Evolutionary conservation across 148 eudicot genomes (phyloP).

Genomic region (Heliosperma pusillum): DNA sequence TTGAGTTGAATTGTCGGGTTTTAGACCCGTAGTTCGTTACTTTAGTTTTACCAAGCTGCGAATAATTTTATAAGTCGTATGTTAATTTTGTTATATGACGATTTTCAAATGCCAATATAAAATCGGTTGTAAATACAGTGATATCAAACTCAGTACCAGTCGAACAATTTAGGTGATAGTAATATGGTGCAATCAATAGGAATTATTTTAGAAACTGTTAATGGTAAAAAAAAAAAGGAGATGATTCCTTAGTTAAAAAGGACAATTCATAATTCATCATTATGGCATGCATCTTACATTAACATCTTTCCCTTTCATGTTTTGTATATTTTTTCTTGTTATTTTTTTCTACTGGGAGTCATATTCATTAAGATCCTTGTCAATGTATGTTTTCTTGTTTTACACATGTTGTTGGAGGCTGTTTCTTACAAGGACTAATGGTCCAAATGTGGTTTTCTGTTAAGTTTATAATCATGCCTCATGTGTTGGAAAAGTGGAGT

Average conservation of each 20-base stretch:
- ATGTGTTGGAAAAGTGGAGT: constrained; percentile 24
- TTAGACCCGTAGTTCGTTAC: too few species aligned
- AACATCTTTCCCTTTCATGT: constrained; percentile 9
- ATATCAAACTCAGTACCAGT: too few species aligned
- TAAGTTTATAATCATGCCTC: constrained; percentile 15
- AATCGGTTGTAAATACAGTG: too few species aligned
- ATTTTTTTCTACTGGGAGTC: constrained; percentile 5
- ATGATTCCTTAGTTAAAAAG: constrained; percentile 19
- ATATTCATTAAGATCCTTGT: constrained; percentile 14
- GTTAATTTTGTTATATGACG: too few species aligned
- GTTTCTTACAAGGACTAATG: constrained; percentile 21
- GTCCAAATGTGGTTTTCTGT: constrained; percentile 30
- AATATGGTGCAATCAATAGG: background rate
- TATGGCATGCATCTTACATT: constrained; percentile 16
- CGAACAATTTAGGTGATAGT: background rate
- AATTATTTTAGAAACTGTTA: constrained; percentile 29
- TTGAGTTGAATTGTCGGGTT: too few species aligned
- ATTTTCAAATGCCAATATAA: too few species aligned
- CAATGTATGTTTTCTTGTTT: constrained; percentile 18
- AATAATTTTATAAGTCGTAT: too few species aligned
- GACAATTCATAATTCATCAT: constrained; percentile 21
- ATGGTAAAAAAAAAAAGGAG: constrained; percentile 23
- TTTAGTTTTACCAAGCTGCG: too few species aligned
- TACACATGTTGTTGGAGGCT: constrained; percentile 7
- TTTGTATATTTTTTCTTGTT: background rate